Conservation (phyloP, 2,329 filamentous ascomycete genomes). For the Karstenula rhodostoma region DNA sequence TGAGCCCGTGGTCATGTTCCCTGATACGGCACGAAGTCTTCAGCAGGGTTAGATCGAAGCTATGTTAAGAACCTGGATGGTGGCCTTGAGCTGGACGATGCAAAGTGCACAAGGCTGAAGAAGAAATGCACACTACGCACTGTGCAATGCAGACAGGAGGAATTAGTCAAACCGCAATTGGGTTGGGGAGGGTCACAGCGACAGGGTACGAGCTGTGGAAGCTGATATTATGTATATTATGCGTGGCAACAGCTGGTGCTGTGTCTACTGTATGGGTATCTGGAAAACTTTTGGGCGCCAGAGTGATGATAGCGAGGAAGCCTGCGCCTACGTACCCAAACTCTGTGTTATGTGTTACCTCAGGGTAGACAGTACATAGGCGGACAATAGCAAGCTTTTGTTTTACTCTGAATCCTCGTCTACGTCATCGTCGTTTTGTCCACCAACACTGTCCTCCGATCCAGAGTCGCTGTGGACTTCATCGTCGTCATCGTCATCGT, state of each 20-base stretch:
- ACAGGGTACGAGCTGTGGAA: background rate
- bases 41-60: background rate
- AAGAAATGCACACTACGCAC: background rate
- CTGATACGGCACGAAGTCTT: background rate
- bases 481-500: conserved; percentile 27
- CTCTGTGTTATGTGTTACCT: background rate
- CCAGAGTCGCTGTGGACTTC: conserved; percentile 20
- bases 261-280: conserved; percentile 2
- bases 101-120: background rate
- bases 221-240: background rate
- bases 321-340: background rate
- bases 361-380: background rate
- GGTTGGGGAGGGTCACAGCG: background rate
- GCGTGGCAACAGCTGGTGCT: background rate
- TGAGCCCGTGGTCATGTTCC: background rate
- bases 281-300: background rate
- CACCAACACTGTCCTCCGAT: conserved; percentile 24
- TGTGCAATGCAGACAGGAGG: background rate
- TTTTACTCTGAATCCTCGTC: conserved; percentile 19
- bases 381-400: background rate
- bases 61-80: background rate
- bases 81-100: too few species aligned
- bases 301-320: background rate
- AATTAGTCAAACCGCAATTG: background rate
- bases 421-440: conserved; percentile 20